These are phyloP conservation scores for Colletotrichum sp. DNA, from an alignment of 2,329 filamentous ascomycete species.

Conservation along the genomic window DNA sequence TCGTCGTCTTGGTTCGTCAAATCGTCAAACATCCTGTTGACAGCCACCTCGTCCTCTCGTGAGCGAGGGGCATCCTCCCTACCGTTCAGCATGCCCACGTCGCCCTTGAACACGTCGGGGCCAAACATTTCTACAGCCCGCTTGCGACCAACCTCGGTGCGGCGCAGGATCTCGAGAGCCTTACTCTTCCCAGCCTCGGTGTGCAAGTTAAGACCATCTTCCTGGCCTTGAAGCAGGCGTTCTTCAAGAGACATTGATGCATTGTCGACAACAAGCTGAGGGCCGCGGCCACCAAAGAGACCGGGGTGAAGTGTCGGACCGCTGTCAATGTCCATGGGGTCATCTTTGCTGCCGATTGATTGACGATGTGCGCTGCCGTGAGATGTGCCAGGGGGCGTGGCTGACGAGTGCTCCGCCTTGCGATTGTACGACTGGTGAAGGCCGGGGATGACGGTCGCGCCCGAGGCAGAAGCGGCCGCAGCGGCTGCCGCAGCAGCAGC, in stretches of 20 bases:
- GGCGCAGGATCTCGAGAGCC: slow-evolving; percentile 57
- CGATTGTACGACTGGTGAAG: neutral
- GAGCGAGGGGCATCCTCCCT: slow-evolving; percentile 23
- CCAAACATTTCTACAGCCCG: slow-evolving; percentile 59
- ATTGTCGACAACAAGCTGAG: slow-evolving; percentile 45
- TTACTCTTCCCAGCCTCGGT: slow-evolving; percentile 53
- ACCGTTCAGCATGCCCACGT: slow-evolving; percentile 17
- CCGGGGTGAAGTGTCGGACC: slow-evolving; percentile 43
- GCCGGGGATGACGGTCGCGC: slow-evolving; percentile 11
- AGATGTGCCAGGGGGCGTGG: slow-evolving; percentile 24
- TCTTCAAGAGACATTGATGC: slow-evolving; percentile 53
- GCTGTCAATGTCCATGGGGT: slow-evolving; percentile 45
- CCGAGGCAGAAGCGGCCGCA: slow-evolving; percentile 9
- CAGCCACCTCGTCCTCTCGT: slow-evolving; percentile 50
- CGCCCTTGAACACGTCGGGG: slow-evolving; percentile 48
- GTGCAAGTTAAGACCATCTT: slow-evolving; percentile 50
- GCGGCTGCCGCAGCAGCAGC: slow-evolving; percentile 38
- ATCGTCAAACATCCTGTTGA: slow-evolving; percentile 62
- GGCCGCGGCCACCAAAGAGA: slow-evolving; percentile 47
- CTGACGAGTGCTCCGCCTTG: slow-evolving; percentile 22
- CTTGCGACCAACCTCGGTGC: slow-evolving; percentile 55
- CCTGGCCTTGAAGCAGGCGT: slow-evolving; percentile 52
- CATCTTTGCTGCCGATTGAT: slow-evolving; percentile 31
- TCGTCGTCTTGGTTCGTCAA: slow-evolving; percentile 60
- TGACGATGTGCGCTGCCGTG: slow-evolving; percentile 25